Evolutionary conservation across 1,139 yeast genomes (phyloP).

Genomic region (Kurtzmaniella quercitrusa): DNA sequence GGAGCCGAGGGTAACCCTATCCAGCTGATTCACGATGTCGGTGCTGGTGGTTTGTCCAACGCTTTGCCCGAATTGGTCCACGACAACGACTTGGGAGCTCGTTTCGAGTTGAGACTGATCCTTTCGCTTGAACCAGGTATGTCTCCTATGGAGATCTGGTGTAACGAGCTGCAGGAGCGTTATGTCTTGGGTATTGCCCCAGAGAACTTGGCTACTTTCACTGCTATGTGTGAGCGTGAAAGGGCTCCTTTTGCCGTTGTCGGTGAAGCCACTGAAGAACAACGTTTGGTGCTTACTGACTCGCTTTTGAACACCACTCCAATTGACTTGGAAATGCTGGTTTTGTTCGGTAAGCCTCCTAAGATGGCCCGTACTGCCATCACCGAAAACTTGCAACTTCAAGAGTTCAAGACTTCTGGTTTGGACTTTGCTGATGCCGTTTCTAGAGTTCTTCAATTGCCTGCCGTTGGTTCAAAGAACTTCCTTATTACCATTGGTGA

Average conservation of each 20-base stretch:
- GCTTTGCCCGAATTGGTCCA: conserved; percentile 97
- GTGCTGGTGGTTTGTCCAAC: conserved; percentile 98
- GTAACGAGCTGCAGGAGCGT: conserved; percentile 98
- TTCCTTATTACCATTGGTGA: conserved; percentile 97
- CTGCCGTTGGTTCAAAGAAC: conserved; percentile 92
- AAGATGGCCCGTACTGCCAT: conserved; percentile 80
- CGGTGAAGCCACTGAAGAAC: conserved; percentile 88
- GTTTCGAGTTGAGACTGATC: conserved; percentile 85
- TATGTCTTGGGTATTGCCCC: conserved; percentile 92
- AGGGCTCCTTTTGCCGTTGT: conserved; percentile 96
- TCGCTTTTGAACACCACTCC: conserved; percentile 73
- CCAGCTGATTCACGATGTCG: conserved; percentile 96
- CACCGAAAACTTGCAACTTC: conserved; percentile 57
- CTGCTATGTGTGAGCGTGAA: conserved; percentile 85
- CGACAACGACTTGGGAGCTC: conserved; percentile 93
- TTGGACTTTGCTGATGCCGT: conserved; percentile 60
- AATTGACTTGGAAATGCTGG: conserved; percentile 93
- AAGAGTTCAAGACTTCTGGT: conserved; percentile 34
- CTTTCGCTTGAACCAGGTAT: conserved; percentile 93
- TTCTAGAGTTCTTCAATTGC: conserved; percentile 78
- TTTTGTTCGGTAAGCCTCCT: conserved; percentile 97
- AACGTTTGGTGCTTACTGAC: conserved; percentile 79
- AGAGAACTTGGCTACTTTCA: conserved; percentile 67
- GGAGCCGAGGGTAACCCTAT: conserved; percentile 75
- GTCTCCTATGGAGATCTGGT: conserved; percentile 99